phyloP scores from a whole-genome alignment of 768 basidiomycete species.

The Auriscalpium vulgare region DNA sequence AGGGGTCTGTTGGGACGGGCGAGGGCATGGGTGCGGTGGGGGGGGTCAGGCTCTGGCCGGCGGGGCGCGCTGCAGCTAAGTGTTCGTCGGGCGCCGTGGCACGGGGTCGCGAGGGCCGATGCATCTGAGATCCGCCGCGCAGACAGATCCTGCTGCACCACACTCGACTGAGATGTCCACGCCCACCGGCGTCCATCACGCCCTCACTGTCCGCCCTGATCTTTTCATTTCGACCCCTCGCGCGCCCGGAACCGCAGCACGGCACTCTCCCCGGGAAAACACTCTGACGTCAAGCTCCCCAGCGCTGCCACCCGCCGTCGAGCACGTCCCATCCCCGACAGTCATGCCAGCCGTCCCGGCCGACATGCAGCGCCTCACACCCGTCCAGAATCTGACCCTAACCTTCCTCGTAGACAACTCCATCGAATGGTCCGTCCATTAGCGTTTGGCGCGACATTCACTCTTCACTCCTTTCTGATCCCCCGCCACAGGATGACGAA shows the following conservation, averaged over 20 bases:
- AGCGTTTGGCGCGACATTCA: not conserved
- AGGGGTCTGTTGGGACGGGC: no score
- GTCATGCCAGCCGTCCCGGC: no score
- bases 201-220: not conserved
- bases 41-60: not conserved
- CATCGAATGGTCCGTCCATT: slow-evolving; percentile 29
- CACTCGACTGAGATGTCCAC: no score
- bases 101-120: no score
- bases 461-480: no score
- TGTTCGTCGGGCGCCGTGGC: no score
- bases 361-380: not conserved
- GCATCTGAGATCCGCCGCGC: no score
- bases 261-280: not conserved
- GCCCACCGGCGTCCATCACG: not conserved
- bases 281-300: no score
- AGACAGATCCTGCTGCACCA: no score
- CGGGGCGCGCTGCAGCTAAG: not conserved
- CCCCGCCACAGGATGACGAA: slow-evolving; percentile 56
- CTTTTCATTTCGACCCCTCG: not conserved
- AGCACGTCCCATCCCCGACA: no score
- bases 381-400: slow-evolving; percentile 14
- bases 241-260: no score
- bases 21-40: not conserved
- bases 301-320: no score
- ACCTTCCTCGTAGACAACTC: slow-evolving; percentile 27